Evolutionary conservation across 106 monocot genomes (phyloP).

Genomic region (Phalaenopsis aphrodite): DNA sequence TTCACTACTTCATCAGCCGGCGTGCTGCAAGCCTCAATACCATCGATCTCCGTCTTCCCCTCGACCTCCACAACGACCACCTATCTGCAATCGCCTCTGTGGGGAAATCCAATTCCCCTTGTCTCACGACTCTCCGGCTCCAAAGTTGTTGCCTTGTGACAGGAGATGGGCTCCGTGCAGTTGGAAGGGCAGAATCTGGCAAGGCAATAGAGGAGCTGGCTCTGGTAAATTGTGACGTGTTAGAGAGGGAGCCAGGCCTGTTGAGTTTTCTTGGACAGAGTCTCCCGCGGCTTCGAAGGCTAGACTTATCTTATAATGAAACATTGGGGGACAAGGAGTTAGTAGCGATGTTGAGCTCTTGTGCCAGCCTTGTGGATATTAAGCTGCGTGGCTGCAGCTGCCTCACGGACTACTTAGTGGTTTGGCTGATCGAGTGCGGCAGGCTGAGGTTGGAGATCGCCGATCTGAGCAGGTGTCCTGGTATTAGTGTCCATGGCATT

Average conservation of each 20-base stretch:
- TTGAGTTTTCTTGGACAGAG: constrained; percentile 51
- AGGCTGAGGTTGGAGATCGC: constrained; percentile 21
- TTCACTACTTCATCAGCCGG: constrained; percentile 40
- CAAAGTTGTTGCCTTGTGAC: constrained; percentile 80
- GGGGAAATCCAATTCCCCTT: neutral
- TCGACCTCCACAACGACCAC: constrained; percentile 71
- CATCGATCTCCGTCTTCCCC: constrained; percentile 72
- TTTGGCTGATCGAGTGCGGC: constrained; percentile 33
- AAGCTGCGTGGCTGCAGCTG: constrained; percentile 46
- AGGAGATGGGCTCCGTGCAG: constrained; percentile 57
- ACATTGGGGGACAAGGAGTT: constrained; percentile 52
- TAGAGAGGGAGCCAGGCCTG: constrained; percentile 62
- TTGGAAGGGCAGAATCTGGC: constrained; percentile 22
- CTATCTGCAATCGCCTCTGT: constrained; percentile 33
- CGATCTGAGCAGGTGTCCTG: constrained; percentile 32
- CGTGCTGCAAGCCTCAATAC: constrained; percentile 29
- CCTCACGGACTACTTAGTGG: constrained; percentile 31
- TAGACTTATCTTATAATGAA: constrained; percentile 64
- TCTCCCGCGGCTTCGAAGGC: constrained; percentile 25
- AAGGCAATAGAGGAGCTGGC: constrained; percentile 45
- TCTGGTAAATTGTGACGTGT: constrained; percentile 68
- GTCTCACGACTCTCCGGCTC: constrained; percentile 37
- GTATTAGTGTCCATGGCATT: constrained; percentile 23
- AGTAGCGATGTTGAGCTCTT: constrained; percentile 47
- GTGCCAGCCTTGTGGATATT: constrained; percentile 39